A percentile compares a stretch with the other conserved stretches of the same genome.
These are phyloP conservation scores for Acacia melanoxylon DNA, from an alignment of 306 rosid genomes.

Conservation along the genomic window DNA sequence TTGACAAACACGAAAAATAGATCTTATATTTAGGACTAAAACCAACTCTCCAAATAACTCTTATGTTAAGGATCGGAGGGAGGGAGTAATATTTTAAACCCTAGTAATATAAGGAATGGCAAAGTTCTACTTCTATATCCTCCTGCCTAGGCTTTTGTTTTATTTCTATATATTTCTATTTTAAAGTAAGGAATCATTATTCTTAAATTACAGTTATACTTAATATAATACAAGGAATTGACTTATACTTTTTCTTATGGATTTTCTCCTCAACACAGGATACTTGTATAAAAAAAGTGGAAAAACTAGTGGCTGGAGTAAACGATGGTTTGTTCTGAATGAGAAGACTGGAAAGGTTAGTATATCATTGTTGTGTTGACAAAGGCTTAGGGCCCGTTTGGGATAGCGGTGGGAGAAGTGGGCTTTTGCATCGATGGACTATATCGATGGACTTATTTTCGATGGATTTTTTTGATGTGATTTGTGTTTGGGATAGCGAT, in stretches of 20 bases:
- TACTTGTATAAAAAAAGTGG: slow-evolving; percentile 53
- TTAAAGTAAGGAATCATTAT: background rate
- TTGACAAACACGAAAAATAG: too few species aligned
- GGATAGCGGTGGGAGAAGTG: too few species aligned
- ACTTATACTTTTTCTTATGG: background rate
- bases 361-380: slow-evolving; percentile 9
- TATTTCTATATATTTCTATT: background rate
- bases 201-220: background rate
- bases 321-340: slow-evolving; percentile 59
- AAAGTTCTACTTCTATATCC: background rate
- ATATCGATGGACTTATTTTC: too few species aligned
- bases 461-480: too few species aligned
- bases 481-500: too few species aligned
- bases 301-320: slow-evolving; percentile 60
- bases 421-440: too few species aligned
- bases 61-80: too few species aligned
- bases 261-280: slow-evolving; percentile 38
- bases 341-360: slow-evolving; percentile 67
- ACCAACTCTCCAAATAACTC: too few species aligned
- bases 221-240: background rate
- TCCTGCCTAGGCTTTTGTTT: slow-evolving; percentile 5
- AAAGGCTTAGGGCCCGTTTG: too few species aligned
- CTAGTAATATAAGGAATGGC: background rate
- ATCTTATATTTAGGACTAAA: too few species aligned
- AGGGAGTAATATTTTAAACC: background rate